Evolutionary conservation across 306 rosid species (phyloP), one percentile per base, ranked within the genome.

Genomic region (Fragaria nilgerrensis): DNA sequence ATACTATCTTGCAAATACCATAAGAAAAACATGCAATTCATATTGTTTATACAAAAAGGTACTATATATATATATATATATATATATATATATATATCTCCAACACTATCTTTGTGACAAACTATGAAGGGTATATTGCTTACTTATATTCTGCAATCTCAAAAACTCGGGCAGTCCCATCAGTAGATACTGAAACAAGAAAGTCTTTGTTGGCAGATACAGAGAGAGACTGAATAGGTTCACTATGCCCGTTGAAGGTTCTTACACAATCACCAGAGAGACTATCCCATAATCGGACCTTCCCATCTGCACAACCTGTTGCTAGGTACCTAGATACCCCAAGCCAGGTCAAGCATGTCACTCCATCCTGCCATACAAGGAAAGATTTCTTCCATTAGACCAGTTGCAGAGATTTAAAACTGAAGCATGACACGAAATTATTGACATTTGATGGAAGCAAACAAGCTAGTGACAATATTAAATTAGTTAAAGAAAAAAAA

Each of bases 111-210:
- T 9, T 25, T 27, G 77, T 59, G 25, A 10, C 77, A 59, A 43
- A 74, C 9, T 5, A 41, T 25, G 55, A 16, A 59, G 77, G 55
- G 8, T 34, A 47, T 58, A 1, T 47, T 23, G 83, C 65, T 79
- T 69, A 90, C 43, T 22, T 79, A 70, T 75, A 84, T 75, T 85
- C 89, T 53, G 76, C 89, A 78, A 95, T 70, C 80, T 88, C 97
- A 65, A 95, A 95, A 68, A 85, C 95, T 59, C 96, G 88, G 70
- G 99, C 96, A 22, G 97, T 87, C n/a, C 75, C 85, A 61, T 95
- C 97, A 7, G 82, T 20, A 15, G 99, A 90, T 55, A 79, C 97
- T 0, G 97, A 90, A 70, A 92, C 96, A 29, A 95, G 81, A 82
- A 73, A 87, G 76, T 95, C 87, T 9, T 75, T 58, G 86, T 84